phyloP scores from a whole-genome alignment of 805 yeast genomes.

The Candida dendrica region DNA sequence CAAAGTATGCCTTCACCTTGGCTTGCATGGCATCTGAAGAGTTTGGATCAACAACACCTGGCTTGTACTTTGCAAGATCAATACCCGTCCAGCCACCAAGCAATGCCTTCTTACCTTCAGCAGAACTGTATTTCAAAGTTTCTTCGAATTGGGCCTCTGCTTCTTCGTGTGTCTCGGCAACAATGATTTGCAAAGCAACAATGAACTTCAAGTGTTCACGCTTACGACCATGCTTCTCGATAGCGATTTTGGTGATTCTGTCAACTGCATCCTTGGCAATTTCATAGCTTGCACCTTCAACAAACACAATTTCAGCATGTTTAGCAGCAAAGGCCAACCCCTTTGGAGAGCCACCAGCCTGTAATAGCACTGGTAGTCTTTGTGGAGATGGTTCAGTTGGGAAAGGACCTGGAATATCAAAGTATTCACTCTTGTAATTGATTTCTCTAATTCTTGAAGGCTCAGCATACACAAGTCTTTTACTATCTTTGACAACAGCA shows the following conservation, averaged over 20 bases:
- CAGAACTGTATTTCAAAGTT: constrained; percentile 21
- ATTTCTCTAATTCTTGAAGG: constrained; percentile 28
- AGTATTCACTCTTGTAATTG: constrained; percentile 27
- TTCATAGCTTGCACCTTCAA: constrained; percentile 24
- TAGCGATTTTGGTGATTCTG: constrained; percentile 23
- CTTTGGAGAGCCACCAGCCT: constrained; percentile 30
- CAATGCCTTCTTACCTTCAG: constrained; percentile 32
- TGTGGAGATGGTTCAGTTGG: constrained; percentile 32
- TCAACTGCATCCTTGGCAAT: constrained; percentile 12
- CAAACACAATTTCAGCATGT: constrained; percentile 30
- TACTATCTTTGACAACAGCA: constrained; percentile 9
- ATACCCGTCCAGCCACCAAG: constrained; percentile 36
- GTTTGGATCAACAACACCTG: constrained; percentile 21
- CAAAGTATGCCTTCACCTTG: constrained; percentile 21
- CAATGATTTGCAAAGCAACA: constrained; percentile 24
- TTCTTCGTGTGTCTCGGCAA: constrained; percentile 29
- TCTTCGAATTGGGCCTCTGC: constrained; percentile 26
- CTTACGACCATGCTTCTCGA: constrained; percentile 23
- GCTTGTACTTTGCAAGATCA: constrained; percentile 24
- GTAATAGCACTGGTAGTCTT: constrained; percentile 30
- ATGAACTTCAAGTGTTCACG: constrained; percentile 27
- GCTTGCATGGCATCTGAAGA: constrained; percentile 24
- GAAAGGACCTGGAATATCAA: constrained; percentile 28
- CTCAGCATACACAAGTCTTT: constrained; percentile 22
- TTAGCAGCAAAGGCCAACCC: constrained; percentile 32